Percentiles rank a stretch among this genome's conserved stretches.
Evolutionary conservation across 1,139 yeast genomes (phyloP).

Genomic region (Saccharomycopsis hybrid): DNA sequence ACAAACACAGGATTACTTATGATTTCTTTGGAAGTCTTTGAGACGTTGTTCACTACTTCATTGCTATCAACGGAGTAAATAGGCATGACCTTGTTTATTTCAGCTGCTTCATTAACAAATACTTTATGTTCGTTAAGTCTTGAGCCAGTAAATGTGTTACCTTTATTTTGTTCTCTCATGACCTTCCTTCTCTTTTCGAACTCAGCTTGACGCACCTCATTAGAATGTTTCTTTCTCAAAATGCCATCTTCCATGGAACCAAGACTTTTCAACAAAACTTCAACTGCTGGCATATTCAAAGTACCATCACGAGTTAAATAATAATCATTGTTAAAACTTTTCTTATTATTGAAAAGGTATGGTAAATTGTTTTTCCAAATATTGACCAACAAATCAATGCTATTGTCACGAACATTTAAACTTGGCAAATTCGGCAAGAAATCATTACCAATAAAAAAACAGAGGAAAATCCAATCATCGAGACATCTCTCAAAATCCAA

Average conservation of each 20-base stretch:
- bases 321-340: slow-evolving; percentile 37
- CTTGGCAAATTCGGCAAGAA: slow-evolving; percentile 96
- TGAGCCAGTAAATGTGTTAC: slow-evolving; percentile 14
- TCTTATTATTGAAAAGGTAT: slow-evolving; percentile 24
- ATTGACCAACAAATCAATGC: slow-evolving; percentile 72
- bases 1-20: slow-evolving; percentile 15
- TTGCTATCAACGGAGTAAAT: slow-evolving; percentile 19
- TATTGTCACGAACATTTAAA: slow-evolving; percentile 89
- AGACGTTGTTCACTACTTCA: slow-evolving; percentile 16
- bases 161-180: slow-evolving; percentile 37
- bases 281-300: slow-evolving; percentile 70
- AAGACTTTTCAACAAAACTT: slow-evolving; percentile 55
- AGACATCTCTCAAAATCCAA: slow-evolving; percentile 92
- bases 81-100: slow-evolving; percentile 19
- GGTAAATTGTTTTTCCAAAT: slow-evolving; percentile 80
- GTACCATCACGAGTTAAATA: slow-evolving; percentile 88
- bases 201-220: slow-evolving; percentile 60
- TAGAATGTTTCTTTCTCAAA: slow-evolving; percentile 60
- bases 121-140: slow-evolving; percentile 22
- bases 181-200: slow-evolving; percentile 53
- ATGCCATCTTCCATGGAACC: slow-evolving; percentile 77
- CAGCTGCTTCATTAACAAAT: slow-evolving; percentile 25
- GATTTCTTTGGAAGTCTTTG: slow-evolving; percentile 12
- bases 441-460: slow-evolving; percentile 98
- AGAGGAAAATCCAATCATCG: slow-evolving; percentile 98